phyloP scores from a whole-genome alignment of 352 stramenopile genomes.

The Nothophytophthora sp. region DNA sequence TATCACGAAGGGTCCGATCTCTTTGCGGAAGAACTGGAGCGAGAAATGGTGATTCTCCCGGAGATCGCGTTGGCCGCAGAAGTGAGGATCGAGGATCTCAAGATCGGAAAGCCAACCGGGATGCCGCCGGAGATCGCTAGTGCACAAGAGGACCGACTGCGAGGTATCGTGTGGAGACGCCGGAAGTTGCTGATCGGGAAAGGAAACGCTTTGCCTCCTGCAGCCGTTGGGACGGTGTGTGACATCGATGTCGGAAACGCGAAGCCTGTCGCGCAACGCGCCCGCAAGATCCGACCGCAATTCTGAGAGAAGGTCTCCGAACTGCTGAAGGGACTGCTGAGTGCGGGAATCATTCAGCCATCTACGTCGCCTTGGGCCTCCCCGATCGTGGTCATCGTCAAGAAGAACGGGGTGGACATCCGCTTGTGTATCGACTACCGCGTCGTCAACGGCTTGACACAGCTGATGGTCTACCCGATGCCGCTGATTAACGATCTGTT shows the following conservation, averaged over 20 bases:
- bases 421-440: conserved; percentile 21
- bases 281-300: conserved; percentile 1
- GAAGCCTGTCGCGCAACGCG: conserved; percentile 8
- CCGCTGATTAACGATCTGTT: conserved; percentile 16
- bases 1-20: conserved; percentile 6
- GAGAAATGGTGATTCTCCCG: conserved; percentile 3
- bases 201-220: conserved; percentile 9
- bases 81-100: conserved; percentile 6
- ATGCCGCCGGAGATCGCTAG: neutral
- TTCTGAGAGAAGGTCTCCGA: conserved; percentile 12
- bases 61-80: neutral
- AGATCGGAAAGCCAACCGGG: neutral
- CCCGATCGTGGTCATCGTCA: conserved; percentile 20
- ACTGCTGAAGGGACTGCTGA: conserved; percentile 12
- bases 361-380: conserved; percentile 15
- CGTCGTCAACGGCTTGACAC: conserved; percentile 4
- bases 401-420: conserved; percentile 23
- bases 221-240: conserved; percentile 3
- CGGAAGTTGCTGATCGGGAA: conserved; percentile 9
- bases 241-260: conserved; percentile 13
- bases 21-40: conserved; percentile 7
- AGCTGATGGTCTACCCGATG: conserved; percentile 23
- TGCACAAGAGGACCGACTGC: neutral
- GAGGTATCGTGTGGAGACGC: neutral
- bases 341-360: conserved; percentile 5